These are phyloP conservation scores for Pythium myriotylum DNA, from an alignment of 352 stramenopile species.

Conservation along the genomic window DNA sequence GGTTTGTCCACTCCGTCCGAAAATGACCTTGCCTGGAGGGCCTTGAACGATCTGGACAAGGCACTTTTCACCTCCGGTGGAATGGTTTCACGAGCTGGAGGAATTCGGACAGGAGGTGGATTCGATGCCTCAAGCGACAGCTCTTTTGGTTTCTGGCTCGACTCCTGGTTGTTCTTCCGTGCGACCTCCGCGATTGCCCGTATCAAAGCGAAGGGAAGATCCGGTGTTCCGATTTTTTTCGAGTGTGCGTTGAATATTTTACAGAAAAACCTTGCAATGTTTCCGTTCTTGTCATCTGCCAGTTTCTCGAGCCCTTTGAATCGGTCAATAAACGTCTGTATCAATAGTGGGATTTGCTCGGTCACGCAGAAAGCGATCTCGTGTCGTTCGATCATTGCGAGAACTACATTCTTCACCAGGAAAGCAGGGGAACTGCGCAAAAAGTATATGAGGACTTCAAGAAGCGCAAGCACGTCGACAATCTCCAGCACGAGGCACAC, in stretches of 20 bases:
- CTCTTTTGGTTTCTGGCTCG: constrained; percentile 73
- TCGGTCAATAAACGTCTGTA: constrained; percentile 85
- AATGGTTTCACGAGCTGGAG: constrained; percentile 66
- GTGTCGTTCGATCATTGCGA: constrained; percentile 83
- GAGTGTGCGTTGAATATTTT: constrained; percentile 84
- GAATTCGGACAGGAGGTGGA: constrained; percentile 70
- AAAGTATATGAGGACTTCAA: constrained; percentile 87
- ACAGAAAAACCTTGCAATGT: constrained; percentile 81
- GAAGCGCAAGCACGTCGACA: constrained; percentile 72
- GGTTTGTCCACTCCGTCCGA: constrained; percentile 41
- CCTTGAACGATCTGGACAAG: constrained; percentile 74
- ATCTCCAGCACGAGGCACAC: constrained; percentile 84
- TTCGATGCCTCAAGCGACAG: constrained; percentile 73
- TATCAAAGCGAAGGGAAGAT: constrained; percentile 72
- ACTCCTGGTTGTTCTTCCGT: constrained; percentile 80
- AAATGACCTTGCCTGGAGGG: constrained; percentile 66
- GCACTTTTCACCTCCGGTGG: constrained; percentile 74
- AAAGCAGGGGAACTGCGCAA: constrained; percentile 71
- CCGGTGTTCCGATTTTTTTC: constrained; percentile 80
- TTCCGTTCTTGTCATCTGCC: constrained; percentile 73
- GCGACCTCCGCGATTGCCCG: constrained; percentile 75
- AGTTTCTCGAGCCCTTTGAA: constrained; percentile 71
- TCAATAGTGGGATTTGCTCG: constrained; percentile 75
- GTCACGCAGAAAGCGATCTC: constrained; percentile 83
- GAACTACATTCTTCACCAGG: constrained; percentile 81